These are phyloP conservation scores for Gamarada debralockiae DNA, from an alignment of 495 filamentous ascomycete species.

Conservation along the genomic window DNA sequence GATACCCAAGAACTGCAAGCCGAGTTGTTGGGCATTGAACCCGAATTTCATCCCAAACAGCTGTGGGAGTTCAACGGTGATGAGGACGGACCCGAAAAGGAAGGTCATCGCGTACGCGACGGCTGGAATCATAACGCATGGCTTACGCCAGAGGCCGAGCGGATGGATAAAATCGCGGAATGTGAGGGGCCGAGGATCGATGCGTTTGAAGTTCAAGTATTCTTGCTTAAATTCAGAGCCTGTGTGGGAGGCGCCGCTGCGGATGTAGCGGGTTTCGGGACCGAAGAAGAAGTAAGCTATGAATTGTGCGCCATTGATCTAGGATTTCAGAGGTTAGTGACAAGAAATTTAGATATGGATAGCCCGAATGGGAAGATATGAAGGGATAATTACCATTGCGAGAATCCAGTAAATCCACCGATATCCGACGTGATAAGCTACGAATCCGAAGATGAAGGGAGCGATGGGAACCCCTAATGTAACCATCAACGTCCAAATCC, in stretches of 20 bases:
- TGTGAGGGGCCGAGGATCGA: constrained; percentile 44
- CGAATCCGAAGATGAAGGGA: constrained; percentile 21
- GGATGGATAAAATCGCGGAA: constrained; percentile 34
- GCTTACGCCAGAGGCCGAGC: constrained; percentile 8
- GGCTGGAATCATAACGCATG: constrained; percentile 43
- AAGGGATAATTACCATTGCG: no score
- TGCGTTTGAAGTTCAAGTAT: constrained; percentile 42
- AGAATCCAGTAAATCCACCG: constrained; percentile 46
- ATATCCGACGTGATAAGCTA: constrained; percentile 11
- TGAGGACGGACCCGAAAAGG: constrained; percentile 40
- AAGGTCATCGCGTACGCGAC: constrained; percentile 51
- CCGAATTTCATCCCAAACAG: constrained; percentile 45
- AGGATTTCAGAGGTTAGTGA: no score
- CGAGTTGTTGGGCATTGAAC: constrained; percentile 49
- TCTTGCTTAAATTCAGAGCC: constrained; percentile 28
- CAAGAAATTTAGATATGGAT: no score
- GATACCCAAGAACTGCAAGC: constrained; percentile 46
- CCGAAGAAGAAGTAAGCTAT: constrained; percentile 52
- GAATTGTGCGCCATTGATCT: constrained; percentile 52
- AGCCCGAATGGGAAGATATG: no score
- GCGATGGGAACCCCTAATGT: constrained; percentile 36
- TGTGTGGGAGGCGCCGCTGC: constrained; percentile 18
- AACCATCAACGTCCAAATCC: constrained; percentile 50
- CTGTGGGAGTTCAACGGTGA: constrained; percentile 50
- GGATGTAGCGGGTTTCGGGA: constrained; percentile 50